Percentiles rank a stretch among this genome's conserved stretches.
Conservation (phyloP, 768 basidiomycete species). For the Neoboletus magnificus region DNA sequence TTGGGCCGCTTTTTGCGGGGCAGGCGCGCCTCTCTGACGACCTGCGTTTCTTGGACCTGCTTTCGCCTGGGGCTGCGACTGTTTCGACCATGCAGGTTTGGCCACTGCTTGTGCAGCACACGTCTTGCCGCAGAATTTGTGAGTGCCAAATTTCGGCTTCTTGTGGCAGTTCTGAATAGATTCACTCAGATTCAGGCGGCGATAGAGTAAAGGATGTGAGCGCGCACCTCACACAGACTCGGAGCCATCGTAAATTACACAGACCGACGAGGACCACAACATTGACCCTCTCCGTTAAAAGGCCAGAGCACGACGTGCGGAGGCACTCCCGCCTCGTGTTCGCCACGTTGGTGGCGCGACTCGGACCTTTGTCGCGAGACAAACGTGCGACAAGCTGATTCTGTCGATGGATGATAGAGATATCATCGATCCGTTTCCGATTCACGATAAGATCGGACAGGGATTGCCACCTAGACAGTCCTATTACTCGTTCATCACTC, state of each 20-base stretch:
- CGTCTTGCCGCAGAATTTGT: conserved; percentile 56
- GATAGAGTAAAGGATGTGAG: not conserved
- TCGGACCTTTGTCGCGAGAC: conserved; percentile 2
- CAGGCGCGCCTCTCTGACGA: conserved; percentile 12
- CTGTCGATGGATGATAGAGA: conserved; percentile 1
- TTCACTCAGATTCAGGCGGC: conserved; percentile 2
- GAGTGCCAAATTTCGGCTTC: conserved; percentile 51
- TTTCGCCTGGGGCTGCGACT: conserved; percentile 14
- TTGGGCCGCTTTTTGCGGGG: conserved; percentile 19
- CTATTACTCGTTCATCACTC: not conserved
- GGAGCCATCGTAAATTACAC: conserved; percentile 26
- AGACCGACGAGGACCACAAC: conserved; percentile 3
- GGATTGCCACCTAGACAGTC: not conserved
- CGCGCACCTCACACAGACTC: conserved; percentile 30
- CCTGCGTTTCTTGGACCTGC: conserved; percentile 8
- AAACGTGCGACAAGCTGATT: conserved; percentile 2
- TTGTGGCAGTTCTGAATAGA: conserved; percentile 48
- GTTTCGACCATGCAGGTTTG: conserved; percentile 11
- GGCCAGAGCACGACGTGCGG: conserved; percentile 5
- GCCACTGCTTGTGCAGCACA: conserved; percentile 44
- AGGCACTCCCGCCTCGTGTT: conserved; percentile 22
- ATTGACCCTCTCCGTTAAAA: conserved; percentile 8
- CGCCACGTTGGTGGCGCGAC: conserved; percentile 19
- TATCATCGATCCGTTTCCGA: conserved; percentile 11
- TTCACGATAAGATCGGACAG: conserved; percentile 18